Evolutionary conservation across 2,329 filamentous ascomycete species (phyloP).

Genomic region (Scytalidium lignicola): DNA sequence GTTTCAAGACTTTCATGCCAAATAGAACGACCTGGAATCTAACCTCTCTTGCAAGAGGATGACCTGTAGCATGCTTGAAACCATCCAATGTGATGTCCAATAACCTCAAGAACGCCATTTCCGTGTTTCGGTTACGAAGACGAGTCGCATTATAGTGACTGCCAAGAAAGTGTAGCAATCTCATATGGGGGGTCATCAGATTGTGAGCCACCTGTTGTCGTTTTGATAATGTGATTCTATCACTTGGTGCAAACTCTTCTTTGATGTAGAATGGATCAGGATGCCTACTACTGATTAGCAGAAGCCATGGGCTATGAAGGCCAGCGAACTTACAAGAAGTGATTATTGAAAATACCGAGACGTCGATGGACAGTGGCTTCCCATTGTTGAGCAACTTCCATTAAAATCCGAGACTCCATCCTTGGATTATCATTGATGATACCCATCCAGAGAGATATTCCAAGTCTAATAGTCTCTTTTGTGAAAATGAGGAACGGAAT

Average conservation of each 20-base stretch:
- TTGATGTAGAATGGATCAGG: conserved; percentile 85
- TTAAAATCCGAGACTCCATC: conserved; percentile 79
- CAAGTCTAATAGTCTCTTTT: conserved; percentile 91
- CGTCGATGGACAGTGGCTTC: conserved; percentile 74
- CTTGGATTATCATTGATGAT: conserved; percentile 93
- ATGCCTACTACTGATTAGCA: conserved; percentile 45
- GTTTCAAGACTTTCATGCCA: conserved; percentile 69
- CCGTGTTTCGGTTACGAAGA: conserved; percentile 76
- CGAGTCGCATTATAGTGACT: conserved; percentile 94
- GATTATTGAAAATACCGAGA: conserved; percentile 74
- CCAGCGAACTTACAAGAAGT: conserved; percentile 49
- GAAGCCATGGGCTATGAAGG: not conserved
- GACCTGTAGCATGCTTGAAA: conserved; percentile 63
- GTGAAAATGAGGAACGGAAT: conserved; percentile 93
- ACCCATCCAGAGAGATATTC: conserved; percentile 92
- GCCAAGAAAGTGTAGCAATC: conserved; percentile 79
- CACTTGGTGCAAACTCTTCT: conserved; percentile 89
- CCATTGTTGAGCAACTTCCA: conserved; percentile 87
- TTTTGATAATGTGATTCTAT: conserved; percentile 68
- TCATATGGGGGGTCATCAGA: conserved; percentile 78
- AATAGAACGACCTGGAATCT: conserved; percentile 85
- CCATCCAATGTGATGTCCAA: conserved; percentile 74
- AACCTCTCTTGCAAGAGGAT: conserved; percentile 87
- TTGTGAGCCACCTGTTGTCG: conserved; percentile 77
- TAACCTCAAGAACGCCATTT: conserved; percentile 75